Evolutionary conservation across 208 protist species (phyloP).

Genomic region (Trypanosoma lewisi): DNA sequence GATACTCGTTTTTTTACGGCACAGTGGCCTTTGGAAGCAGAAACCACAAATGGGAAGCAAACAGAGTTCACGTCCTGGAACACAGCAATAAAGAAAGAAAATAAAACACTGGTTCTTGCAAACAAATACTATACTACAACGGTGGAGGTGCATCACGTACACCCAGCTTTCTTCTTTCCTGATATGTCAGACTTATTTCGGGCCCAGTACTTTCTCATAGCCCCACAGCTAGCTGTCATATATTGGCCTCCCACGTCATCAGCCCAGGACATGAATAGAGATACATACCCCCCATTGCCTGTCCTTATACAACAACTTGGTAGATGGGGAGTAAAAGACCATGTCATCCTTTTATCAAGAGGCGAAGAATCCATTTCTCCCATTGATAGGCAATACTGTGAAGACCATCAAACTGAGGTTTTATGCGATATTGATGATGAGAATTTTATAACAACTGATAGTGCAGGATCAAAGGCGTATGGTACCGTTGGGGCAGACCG

Average conservation of each 20-base stretch:
- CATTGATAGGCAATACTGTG: conserved; percentile 35
- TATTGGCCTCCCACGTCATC: conserved; percentile 18
- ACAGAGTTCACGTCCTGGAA: background rate
- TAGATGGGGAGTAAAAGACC: conserved; percentile 8
- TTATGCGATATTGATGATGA: conserved; percentile 18
- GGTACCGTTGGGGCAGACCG: conserved; percentile 38
- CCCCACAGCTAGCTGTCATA: conserved; percentile 14
- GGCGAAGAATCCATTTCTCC: conserved; percentile 15
- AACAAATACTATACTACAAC: conserved; percentile 50
- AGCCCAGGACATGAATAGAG: background rate
- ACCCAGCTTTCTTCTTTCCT: conserved; percentile 38
- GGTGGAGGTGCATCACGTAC: conserved; percentile 30
- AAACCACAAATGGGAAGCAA: background rate
- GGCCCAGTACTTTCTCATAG: conserved; percentile 29
- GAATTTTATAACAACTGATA: conserved; percentile 1
- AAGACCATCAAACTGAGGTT: conserved; percentile 40
- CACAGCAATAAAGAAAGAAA: background rate
- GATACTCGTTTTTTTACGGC: conserved; percentile 24
- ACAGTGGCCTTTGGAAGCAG: background rate
- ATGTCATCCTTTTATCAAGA: background rate
- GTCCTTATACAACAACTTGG: conserved; percentile 29
- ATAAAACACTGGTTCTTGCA: conserved; percentile 24
- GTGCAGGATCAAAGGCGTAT: conserved; percentile 17
- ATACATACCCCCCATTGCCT: conserved; percentile 29
- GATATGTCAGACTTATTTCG: conserved; percentile 42